Base-by-base conservation (phyloP, 148 eudicot genomes). In the Spergularia bocconei region DNA sequence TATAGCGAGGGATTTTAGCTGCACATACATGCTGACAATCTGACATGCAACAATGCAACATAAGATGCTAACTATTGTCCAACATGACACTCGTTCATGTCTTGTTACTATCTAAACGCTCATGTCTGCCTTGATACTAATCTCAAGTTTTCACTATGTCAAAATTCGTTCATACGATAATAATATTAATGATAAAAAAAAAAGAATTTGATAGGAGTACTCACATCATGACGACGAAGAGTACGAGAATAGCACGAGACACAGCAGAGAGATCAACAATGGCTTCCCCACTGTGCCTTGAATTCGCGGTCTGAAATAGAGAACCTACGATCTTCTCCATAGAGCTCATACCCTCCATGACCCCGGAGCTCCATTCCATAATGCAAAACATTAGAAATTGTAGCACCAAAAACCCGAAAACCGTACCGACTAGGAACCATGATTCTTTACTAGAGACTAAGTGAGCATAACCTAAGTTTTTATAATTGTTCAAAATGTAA, bases 211-310 rank as follows among this genome's bases (percentile, higher is more conserved):
- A 41, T 21, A 69, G 70, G 72, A 66, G 52, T 54, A 82, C 94
- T 86, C 58, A 90, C 94, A 90, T 90, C 87, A 90, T 82, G 21
- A 84, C 74, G 19, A 80, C 75, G 75, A 90, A 85, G 15, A 90
- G 69, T 23, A 83, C 89, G 77, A 90, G 62, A n/a, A 86, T 79
- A 47, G 87, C 86, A 0, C 84, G 72, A 16, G 91, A 81, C 59
- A 90, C 41, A 6, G 72, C 58, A 5, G 94, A 85, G 36, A 90
- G 47, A 79, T 88, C 90, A 59, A 90, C 80, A 20, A 90, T 71
- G 6, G 86, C 76, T 77, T 88, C 91, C 1, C 94, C 94, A 1
- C 83, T 67, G 75, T 88, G 87, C 48, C 94, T 82, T n/a, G 86
- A 54, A 75, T 81, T 90, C 1, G 76, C 77, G 0, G 81, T 29